These are phyloP conservation scores for Tympanopsis confertula DNA, from an alignment of 2,329 filamentous ascomycete species.

Conservation along the genomic window DNA sequence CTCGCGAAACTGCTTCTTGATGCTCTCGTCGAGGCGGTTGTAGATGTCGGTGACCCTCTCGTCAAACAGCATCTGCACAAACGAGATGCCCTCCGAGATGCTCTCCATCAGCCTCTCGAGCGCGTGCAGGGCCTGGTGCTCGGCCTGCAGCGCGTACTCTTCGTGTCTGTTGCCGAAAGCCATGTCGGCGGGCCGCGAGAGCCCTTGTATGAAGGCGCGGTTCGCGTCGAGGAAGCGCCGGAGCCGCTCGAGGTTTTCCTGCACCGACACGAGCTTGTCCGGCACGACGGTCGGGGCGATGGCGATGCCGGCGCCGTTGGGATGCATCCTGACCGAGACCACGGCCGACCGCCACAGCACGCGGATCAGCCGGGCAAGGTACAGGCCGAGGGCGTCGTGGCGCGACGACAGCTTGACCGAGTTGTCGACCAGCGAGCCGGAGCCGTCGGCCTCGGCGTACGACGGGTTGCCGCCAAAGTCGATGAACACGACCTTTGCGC, in stretches of 20 bases:
- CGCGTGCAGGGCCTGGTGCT: slow-evolving; percentile 84
- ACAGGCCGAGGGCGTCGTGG: slow-evolving; percentile 53
- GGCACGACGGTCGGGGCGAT: slow-evolving; percentile 42
- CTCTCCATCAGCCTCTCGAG: slow-evolving; percentile 76
- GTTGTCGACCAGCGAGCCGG: slow-evolving; percentile 13
- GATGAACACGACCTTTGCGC: slow-evolving; percentile 81
- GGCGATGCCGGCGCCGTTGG: slow-evolving; percentile 32
- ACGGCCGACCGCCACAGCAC: slow-evolving; percentile 55
- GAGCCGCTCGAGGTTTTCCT: slow-evolving; percentile 13
- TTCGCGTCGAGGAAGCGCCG: slow-evolving; percentile 64
- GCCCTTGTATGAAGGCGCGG: slow-evolving; percentile 89
- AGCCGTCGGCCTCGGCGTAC: neutral
- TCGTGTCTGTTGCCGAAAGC: slow-evolving; percentile 71
- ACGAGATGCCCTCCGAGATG: slow-evolving; percentile 92
- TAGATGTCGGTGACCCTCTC: slow-evolving; percentile 86
- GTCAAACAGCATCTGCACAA: slow-evolving; percentile 87
- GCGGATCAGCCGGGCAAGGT: slow-evolving; percentile 50
- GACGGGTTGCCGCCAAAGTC: neutral
- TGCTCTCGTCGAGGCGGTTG: slow-evolving; percentile 57
- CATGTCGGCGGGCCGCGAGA: slow-evolving; percentile 79
- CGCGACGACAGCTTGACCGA: slow-evolving; percentile 53
- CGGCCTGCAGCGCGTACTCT: slow-evolving; percentile 81
- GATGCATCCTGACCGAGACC: slow-evolving; percentile 8
- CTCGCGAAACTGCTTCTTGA: slow-evolving; percentile 57
- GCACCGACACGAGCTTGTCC: slow-evolving; percentile 43